Percentiles rank a stretch among this genome's conserved stretches.
These are phyloP conservation scores for Boletellus emodensis DNA, from an alignment of 768 basidiomycete genomes.

Conservation along the genomic window DNA sequence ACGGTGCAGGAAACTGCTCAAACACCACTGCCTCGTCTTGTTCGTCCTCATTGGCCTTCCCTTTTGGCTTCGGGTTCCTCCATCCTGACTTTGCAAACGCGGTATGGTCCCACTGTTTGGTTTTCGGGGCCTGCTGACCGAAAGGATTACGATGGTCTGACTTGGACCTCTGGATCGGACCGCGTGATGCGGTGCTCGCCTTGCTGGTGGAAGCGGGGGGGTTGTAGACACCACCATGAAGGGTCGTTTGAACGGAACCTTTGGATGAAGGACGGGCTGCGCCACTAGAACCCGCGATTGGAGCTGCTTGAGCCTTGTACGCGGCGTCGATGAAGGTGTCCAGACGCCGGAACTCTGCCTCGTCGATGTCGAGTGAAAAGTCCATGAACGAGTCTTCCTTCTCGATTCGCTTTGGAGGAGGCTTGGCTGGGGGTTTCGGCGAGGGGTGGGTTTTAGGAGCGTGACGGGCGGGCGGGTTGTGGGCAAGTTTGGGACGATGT, in stretches of 20 bases:
- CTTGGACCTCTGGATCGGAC: slow-evolving; percentile 40
- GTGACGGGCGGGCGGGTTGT: neutral
- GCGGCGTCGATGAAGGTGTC: slow-evolving; percentile 50
- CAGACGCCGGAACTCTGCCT: slow-evolving; percentile 48
- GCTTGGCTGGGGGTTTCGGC: slow-evolving; percentile 15
- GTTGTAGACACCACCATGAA: slow-evolving; percentile 57
- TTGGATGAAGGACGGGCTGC: slow-evolving; percentile 27
- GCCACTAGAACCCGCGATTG: slow-evolving; percentile 39
- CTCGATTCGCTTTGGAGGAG: slow-evolving; percentile 18
- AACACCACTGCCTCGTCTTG: slow-evolving; percentile 69
- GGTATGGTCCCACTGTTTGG: slow-evolving; percentile 90
- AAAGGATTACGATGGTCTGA: slow-evolving; percentile 41
- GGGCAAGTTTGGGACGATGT: slow-evolving; percentile 28
- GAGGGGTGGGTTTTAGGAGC: slow-evolving; percentile 12
- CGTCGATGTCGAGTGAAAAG: slow-evolving; percentile 54
- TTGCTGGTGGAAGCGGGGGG: slow-evolving; percentile 32
- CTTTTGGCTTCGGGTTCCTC: slow-evolving; percentile 52
- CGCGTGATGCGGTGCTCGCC: slow-evolving; percentile 23
- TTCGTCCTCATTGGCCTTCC: slow-evolving; percentile 50
- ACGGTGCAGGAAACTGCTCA: slow-evolving; percentile 83
- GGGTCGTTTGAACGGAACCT: slow-evolving; percentile 57
- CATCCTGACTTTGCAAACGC: slow-evolving; percentile 78
- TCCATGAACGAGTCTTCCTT: slow-evolving; percentile 50
- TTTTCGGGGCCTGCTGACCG: slow-evolving; percentile 56
- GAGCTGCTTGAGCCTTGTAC: slow-evolving; percentile 38